Evolutionary conservation across 495 filamentous ascomycete genomes (phyloP).

Genomic region (Penicillium chermesinum): DNA sequence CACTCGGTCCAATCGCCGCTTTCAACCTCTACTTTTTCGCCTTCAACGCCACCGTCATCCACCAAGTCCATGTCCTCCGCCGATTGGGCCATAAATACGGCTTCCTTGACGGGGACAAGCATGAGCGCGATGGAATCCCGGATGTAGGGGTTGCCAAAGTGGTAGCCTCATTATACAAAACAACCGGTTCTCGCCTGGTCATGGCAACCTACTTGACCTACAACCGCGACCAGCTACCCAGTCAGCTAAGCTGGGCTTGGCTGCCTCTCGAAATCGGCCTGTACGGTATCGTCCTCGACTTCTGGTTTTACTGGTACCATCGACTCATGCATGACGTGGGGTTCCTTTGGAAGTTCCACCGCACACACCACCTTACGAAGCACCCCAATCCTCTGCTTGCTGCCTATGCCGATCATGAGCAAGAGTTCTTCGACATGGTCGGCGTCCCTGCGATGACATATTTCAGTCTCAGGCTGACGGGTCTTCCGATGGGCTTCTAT

Average conservation of each 20-base stretch:
- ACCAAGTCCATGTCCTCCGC: constrained; percentile 29
- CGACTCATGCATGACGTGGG: constrained; percentile 38
- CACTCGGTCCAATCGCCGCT: constrained; percentile 24
- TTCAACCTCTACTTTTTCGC: constrained; percentile 37
- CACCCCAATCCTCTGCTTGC: constrained; percentile 39
- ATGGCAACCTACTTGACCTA: constrained; percentile 25
- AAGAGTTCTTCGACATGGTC: constrained; percentile 44
- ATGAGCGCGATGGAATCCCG: constrained; percentile 28
- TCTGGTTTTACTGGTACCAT: constrained; percentile 45
- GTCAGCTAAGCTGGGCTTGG: constrained; percentile 46
- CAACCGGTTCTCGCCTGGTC: constrained; percentile 27
- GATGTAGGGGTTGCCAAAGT: constrained; percentile 28
- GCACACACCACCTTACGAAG: constrained; percentile 42
- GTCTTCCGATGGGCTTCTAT: constrained; percentile 39
- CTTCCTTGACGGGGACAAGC: constrained; percentile 30
- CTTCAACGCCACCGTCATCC: constrained; percentile 33
- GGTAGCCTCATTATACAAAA: constrained; percentile 27
- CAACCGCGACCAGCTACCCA: constrained; percentile 16
- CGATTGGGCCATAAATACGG: constrained; percentile 27
- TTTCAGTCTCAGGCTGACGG: constrained; percentile 25
- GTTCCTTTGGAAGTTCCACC: constrained; percentile 39
- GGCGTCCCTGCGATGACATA: constrained; percentile 35
- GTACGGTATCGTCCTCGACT: constrained; percentile 40
- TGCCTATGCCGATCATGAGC: constrained; percentile 40
- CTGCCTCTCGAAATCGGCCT: constrained; percentile 37